Evolutionary conservation across 306 rosid genomes (phyloP), one percentile per base, ranked within the genome.

Genomic region (Fagus crenata): DNA sequence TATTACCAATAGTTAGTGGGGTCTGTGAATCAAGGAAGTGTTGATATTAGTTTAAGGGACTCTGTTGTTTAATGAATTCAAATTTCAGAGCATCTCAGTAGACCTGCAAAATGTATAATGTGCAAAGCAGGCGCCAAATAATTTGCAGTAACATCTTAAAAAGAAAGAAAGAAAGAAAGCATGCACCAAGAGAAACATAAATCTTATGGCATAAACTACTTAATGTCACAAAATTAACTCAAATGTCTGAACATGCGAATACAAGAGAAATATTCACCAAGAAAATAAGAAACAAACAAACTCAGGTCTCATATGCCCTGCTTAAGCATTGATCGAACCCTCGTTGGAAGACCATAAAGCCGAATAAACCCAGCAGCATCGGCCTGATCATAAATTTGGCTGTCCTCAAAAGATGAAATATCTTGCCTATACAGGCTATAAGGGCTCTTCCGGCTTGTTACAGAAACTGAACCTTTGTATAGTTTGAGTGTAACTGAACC

Each of bases 341-440:
- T 88, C 72, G 80, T 85, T 15, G 98, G 98, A 72, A 94, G 98
- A 70, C 98, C 98, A 74, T 94, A 92, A 41, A 94, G 96, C 72
- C 96, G 81, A 14, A 94, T 94, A 68, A 94, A 94, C 37, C 98
- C 98, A 37, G 92, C 95, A 17, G 98, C 97, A 86, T 92, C 98
- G 7, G 98, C 98, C 74, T 94, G 96, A 86, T 92, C 92, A 82
- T 94, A 94, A 43, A 94, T 83, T 53, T 90, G 85, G 6, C 96
- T 90, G 61, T 83, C 88, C 83, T 95, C 97, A 55, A 92, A 95
- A 6, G 98, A 95, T 2, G 98, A 95, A 67, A 95, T 92, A 73
- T 95, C 98, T 73, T 92, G 87, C 89, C 97, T 89, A 3, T 95
- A 95, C n/a, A 95, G 73, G 82, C 98, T 92, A 53, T 77, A 87